These are phyloP conservation scores for Colletotrichum phormii DNA, from an alignment of 2,329 filamentous ascomycete genomes.

Conservation along the genomic window DNA sequence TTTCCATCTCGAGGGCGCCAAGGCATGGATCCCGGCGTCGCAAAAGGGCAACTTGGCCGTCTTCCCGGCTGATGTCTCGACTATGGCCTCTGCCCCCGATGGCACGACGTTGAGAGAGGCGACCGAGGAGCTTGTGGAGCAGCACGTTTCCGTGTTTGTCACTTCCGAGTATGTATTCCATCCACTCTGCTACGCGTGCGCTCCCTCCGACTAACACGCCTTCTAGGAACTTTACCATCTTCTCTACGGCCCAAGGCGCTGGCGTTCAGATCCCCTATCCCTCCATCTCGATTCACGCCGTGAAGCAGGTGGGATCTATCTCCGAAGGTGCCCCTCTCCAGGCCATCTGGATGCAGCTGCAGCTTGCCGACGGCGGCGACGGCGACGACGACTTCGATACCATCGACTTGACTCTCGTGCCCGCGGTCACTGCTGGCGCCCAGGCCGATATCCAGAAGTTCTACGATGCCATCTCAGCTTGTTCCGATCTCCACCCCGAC, in stretches of 20 bases:
- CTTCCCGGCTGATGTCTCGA: conserved; percentile 54
- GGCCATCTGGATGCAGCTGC: conserved; percentile 76
- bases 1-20: conserved; percentile 67
- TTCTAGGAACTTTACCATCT: conserved; percentile 67
- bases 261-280: conserved; percentile 81
- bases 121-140: conserved; percentile 54
- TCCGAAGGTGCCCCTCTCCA: conserved; percentile 52
- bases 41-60: conserved; percentile 68
- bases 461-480: conserved; percentile 78
- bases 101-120: conserved; percentile 46
- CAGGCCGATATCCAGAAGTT: conserved; percentile 56
- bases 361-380: conserved; percentile 68
- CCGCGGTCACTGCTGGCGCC: conserved; percentile 47
- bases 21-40: conserved; percentile 66
- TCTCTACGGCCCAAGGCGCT: conserved; percentile 65
- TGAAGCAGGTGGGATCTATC: conserved; percentile 66
- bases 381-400: conserved; percentile 70
- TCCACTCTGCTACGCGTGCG: background rate
- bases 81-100: conserved; percentile 48
- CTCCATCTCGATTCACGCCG: conserved; percentile 79
- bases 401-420: conserved; percentile 76
- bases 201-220: background rate
- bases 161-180: conserved; percentile 63
- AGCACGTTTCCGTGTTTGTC: conserved; percentile 67
- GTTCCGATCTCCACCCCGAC: conserved; percentile 82